Conservation (phyloP, 495 filamentous ascomycete genomes). For the Parathielavia appendiculata region DNA sequence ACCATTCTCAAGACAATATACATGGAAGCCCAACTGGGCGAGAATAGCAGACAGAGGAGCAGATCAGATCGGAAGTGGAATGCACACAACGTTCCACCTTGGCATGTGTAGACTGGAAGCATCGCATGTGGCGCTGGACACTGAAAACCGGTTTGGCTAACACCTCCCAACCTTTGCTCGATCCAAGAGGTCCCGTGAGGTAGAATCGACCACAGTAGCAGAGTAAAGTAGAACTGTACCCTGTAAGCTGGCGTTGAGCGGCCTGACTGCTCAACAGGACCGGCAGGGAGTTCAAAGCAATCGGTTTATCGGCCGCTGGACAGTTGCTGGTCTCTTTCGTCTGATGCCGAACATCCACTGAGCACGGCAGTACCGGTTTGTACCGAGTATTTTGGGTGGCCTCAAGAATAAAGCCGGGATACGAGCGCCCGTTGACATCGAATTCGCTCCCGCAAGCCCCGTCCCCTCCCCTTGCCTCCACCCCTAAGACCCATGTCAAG, state of each 20-base stretch:
- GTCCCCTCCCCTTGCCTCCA: neutral
- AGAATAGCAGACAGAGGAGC: neutral
- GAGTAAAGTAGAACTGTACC: no score
- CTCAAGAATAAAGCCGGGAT: slow-evolving; percentile 4
- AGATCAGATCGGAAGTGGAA: neutral
- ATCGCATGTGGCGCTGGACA: neutral
- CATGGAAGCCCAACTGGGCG: no score
- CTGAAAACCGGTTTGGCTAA: neutral
- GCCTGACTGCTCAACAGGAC: neutral
- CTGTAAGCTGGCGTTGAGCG: neutral
- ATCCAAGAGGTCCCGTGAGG: neutral
- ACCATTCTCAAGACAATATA: no score
- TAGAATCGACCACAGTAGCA: slow-evolving; percentile 1
- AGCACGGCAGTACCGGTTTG: neutral
- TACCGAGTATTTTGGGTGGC: neutral
- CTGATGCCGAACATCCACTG: neutral
- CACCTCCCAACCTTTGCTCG: neutral
- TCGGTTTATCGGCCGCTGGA: slow-evolving; percentile 1
- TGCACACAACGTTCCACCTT: neutral
- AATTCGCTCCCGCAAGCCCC: neutral
- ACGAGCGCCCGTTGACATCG: slow-evolving; percentile 1
- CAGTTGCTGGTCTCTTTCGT: neutral
- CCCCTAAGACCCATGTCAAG: slow-evolving; percentile 1
- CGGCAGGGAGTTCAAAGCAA: neutral
- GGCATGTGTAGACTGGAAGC: neutral